phyloP scores from a whole-genome alignment of 495 filamentous ascomycete species.

The Aspergillus wentii region DNA sequence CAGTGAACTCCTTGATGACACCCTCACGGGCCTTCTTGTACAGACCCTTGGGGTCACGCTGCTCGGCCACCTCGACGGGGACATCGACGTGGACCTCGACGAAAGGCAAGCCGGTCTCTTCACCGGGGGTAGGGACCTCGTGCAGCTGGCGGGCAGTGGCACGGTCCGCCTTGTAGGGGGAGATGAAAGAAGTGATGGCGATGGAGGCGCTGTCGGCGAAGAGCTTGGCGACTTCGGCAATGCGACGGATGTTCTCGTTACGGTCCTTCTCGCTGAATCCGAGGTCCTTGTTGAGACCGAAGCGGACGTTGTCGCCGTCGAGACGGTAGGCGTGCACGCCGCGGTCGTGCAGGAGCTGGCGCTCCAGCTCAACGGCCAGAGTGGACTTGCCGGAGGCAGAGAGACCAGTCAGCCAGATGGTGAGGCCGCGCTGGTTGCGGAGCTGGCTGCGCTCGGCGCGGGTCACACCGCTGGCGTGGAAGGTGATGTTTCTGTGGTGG shows the following conservation, averaged over 20 bases:
- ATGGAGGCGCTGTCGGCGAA: constrained; percentile 87
- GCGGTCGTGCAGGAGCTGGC: constrained; percentile 74
- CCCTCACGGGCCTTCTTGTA: constrained; percentile 95
- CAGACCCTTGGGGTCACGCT: constrained; percentile 91
- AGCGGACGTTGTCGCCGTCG: constrained; percentile 97
- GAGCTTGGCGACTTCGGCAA: constrained; percentile 93
- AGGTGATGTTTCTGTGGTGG: constrained; percentile 91
- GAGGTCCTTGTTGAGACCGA: constrained; percentile 95
- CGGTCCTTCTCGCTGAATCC: constrained; percentile 90
- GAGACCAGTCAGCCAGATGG: constrained; percentile 96
- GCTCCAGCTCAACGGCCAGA: constrained; percentile 91
- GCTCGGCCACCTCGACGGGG: constrained; percentile 83
- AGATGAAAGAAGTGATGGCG: constrained; percentile 94
- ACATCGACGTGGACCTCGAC: constrained; percentile 92
- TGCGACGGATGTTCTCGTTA: constrained; percentile 94
- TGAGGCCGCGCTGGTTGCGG: constrained; percentile 84
- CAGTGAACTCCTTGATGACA: constrained; percentile 95
- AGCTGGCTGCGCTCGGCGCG: constrained; percentile 74
- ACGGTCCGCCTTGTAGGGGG: constrained; percentile 83
- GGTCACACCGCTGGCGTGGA: constrained; percentile 86
- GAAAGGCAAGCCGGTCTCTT: constrained; percentile 66
- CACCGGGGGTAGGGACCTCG: constrained; percentile 42
- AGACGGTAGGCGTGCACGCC: constrained; percentile 83
- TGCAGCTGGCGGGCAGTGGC: constrained; percentile 77
- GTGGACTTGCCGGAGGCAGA: constrained; percentile 96